These are phyloP conservation scores for Cytidiella melzeri DNA, from an alignment of 768 basidiomycete species.

Conservation along the genomic window DNA sequence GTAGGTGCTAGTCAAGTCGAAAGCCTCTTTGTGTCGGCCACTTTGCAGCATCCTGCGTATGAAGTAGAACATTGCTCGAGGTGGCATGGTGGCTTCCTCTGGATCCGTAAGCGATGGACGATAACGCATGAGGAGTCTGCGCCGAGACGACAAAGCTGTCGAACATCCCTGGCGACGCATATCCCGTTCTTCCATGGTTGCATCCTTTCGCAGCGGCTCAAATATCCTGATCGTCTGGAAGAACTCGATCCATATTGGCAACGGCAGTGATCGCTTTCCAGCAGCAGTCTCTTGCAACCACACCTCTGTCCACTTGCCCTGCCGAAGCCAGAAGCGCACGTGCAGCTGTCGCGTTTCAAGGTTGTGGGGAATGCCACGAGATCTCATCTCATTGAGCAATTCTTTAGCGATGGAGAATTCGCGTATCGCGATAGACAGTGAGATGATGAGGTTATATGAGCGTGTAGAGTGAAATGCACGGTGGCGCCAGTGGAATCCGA, in stretches of 20 bases:
- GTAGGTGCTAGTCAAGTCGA: constrained; percentile 38
- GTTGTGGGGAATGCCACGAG: constrained; percentile 36
- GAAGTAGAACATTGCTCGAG: constrained; percentile 39
- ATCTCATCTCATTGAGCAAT: constrained; percentile 44
- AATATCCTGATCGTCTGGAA: constrained; percentile 22
- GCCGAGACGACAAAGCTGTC: background rate
- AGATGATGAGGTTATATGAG: constrained; percentile 41
- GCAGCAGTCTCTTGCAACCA: constrained; percentile 32
- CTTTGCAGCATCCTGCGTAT: constrained; percentile 40
- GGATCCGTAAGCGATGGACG: constrained; percentile 32
- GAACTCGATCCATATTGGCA: constrained; percentile 56
- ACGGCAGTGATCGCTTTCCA: constrained; percentile 26
- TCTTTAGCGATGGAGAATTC: constrained; percentile 39
- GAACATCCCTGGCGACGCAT: background rate
- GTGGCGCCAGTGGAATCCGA: constrained; percentile 42
- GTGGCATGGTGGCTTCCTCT: constrained; percentile 30
- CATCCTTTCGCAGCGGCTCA: background rate
- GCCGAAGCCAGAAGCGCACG: constrained; percentile 50
- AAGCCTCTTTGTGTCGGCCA: constrained; percentile 7
- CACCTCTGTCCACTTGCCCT: constrained; percentile 52
- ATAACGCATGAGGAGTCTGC: constrained; percentile 31
- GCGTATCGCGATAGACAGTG: constrained; percentile 44
- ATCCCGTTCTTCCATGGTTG: background rate
- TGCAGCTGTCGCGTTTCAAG: constrained; percentile 51
- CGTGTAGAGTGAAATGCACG: constrained; percentile 30